Percentiles rank a stretch among this genome's conserved stretches.
Evolutionary conservation across 805 yeast species (phyloP).

Genomic region (Isabelozyma rhagii): DNA sequence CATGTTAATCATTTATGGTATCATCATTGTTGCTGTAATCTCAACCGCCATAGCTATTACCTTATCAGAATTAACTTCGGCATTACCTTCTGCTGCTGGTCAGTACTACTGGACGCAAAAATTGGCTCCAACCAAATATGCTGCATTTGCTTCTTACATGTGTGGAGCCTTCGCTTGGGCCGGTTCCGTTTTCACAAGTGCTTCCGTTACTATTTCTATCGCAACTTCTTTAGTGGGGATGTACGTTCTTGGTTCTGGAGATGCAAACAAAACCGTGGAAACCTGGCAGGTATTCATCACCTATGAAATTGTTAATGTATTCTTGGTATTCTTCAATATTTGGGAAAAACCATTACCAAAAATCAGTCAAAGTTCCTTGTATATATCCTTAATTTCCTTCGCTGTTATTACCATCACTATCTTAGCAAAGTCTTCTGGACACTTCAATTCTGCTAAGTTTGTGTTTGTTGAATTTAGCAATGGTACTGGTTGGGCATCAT

Average conservation of each 20-base stretch:
- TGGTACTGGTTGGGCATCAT: constrained; percentile 57
- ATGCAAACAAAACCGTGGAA: constrained; percentile 32
- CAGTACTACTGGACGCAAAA: constrained; percentile 59
- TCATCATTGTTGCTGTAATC: constrained; percentile 46
- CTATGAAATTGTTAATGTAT: constrained; percentile 42
- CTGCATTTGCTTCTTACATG: constrained; percentile 49
- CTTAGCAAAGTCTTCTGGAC: constrained; percentile 49
- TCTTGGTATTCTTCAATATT: constrained; percentile 45
- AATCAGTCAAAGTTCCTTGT: constrained; percentile 48
- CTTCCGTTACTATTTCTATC: constrained; percentile 55
- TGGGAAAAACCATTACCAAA: constrained; percentile 52
- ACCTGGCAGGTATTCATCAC: constrained; percentile 57
- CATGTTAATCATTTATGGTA: constrained; percentile 53
- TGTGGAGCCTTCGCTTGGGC: constrained; percentile 65
- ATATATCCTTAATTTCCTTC: constrained; percentile 51
- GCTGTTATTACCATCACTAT: constrained; percentile 51
- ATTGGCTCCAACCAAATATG: constrained; percentile 47
- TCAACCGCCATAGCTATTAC: constrained; percentile 48
- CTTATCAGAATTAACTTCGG: constrained; percentile 50
- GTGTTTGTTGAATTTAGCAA: constrained; percentile 55
- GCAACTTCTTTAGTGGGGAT: constrained; percentile 53
- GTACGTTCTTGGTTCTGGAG: constrained; percentile 34
- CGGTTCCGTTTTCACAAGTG: constrained; percentile 60
- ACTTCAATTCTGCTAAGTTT: constrained; percentile 48
- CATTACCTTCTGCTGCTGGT: constrained; percentile 58